Percentiles rank a stretch among this genome's conserved stretches.
Evolutionary conservation across 495 filamentous ascomycete species (phyloP).

Genomic region (Penicillium atrosanguineum): DNA sequence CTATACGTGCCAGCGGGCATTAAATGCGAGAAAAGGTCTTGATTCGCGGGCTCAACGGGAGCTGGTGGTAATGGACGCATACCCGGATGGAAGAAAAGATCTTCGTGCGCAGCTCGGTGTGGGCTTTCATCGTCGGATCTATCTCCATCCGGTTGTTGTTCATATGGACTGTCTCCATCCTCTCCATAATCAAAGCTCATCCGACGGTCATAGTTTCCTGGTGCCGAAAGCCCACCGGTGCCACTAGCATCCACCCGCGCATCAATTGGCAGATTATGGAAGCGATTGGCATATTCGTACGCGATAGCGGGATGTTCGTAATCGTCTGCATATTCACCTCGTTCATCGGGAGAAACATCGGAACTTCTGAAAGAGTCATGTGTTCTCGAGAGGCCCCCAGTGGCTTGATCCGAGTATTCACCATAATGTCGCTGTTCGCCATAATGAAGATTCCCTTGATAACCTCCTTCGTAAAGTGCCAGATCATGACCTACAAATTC

Average conservation of each 20-base stretch:
- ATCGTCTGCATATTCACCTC: slow-evolving; percentile 35
- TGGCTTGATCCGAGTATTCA: slow-evolving; percentile 18
- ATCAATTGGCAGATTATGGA: slow-evolving; percentile 51
- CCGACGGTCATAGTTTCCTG: slow-evolving; percentile 59
- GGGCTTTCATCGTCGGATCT: slow-evolving; percentile 53
- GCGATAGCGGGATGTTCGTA: slow-evolving; percentile 45
- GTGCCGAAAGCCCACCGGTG: slow-evolving; percentile 79
- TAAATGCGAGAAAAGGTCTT: slow-evolving; percentile 43
- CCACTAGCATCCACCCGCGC: slow-evolving; percentile 76
- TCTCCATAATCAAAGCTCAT: slow-evolving; percentile 95
- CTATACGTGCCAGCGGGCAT: slow-evolving; percentile 58
- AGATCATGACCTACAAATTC: slow-evolving; percentile 74
- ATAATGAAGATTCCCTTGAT: slow-evolving; percentile 69
- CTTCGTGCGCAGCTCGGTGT: slow-evolving; percentile 66
- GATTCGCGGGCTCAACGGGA: slow-evolving; percentile 54
- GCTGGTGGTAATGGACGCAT: slow-evolving; percentile 81
- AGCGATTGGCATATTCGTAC: slow-evolving; percentile 56
- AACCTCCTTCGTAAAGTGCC: slow-evolving; percentile 69
- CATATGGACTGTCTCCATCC: slow-evolving; percentile 53
- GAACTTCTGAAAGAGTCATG: slow-evolving; percentile 39
- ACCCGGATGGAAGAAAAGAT: slow-evolving; percentile 92
- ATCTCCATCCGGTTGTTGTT: slow-evolving; percentile 49
- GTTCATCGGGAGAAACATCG: slow-evolving; percentile 32
- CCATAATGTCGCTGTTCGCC: slow-evolving; percentile 51
- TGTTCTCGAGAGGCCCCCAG: slow-evolving; percentile 11